Evolutionary conservation across 192 early-diverging fungal genomes (phyloP).

Genomic region (Mortierella alpina): DNA sequence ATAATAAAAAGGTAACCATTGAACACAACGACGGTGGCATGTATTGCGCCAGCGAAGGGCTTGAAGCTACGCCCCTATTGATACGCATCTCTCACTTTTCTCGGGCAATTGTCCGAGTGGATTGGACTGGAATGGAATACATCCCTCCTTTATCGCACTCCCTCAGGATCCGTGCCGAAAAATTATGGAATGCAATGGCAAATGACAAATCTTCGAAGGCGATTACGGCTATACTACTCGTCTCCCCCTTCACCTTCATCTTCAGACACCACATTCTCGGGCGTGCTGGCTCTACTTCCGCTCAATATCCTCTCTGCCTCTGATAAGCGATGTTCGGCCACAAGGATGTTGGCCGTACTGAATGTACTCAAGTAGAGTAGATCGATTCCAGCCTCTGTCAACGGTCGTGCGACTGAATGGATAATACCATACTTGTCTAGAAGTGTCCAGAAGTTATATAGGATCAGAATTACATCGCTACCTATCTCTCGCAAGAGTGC

Average conservation of each 20-base stretch:
- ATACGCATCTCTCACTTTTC: too few relatives aligned
- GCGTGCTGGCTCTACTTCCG: constrained; percentile 28
- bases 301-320: constrained; percentile 49
- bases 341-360: constrained; percentile 75
- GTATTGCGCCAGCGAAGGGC: too few relatives aligned
- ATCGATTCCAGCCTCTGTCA: constrained; percentile 67
- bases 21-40: too few relatives aligned
- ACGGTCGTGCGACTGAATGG: constrained; percentile 72
- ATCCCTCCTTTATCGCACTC: too few relatives aligned
- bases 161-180: too few relatives aligned
- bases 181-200: too few relatives aligned
- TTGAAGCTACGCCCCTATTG: too few relatives aligned
- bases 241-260: background rate
- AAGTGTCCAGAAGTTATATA: constrained; percentile 2
- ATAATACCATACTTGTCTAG: constrained; percentile 76
- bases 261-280: background rate
- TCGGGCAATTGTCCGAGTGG: too few relatives aligned
- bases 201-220: too few relatives aligned
- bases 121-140: too few relatives aligned
- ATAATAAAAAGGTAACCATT: too few relatives aligned
- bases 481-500: background rate
- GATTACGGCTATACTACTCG: background rate
- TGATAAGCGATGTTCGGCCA: constrained; percentile 50
- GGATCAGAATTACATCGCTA: background rate
- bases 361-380: constrained; percentile 74